Base-by-base conservation (phyloP, 176 grass and related monocot genomes). In the Olyra latifolia region DNA sequence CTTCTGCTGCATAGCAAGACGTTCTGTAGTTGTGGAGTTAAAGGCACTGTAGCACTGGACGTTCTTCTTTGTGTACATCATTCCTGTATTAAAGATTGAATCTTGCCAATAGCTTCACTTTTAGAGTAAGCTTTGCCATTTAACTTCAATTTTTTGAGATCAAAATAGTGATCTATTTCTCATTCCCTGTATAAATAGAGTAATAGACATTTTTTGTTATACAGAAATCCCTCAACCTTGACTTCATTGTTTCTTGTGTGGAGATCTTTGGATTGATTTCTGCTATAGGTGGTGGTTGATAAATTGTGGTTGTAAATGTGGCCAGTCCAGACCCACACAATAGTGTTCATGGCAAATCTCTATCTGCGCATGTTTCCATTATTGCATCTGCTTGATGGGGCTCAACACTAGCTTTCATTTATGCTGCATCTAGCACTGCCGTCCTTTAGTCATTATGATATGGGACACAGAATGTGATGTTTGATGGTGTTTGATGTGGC, bases 361-460 rank as follows among this genome's bases (percentile, higher is more conserved):
- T 69, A 53, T 69, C 28, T 75, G 69, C 22, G 28, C 65, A 76
- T 76, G 62, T 60, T 28, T 62, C 54, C 44, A 69, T 81, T 75
- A 69, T 79, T 55, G 38, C 32, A 65, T 72, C 68, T 72, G 24
- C 46, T 65, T 71, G 17, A 30, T 76, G 78, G 43, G 40, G 43
- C 62, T 80, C 20, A 61, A 39, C 14, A 50, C 58, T 61, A 62
- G n/a, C 46, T 68, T 69, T 28, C 20, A 20, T 76, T 76, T 69
- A 49, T 81, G 53, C 30, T 23, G 44, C 16, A 43, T 76, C 32
- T 76, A 82, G 44, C 43, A 50, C 11, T 62, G 42, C 43, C 69
- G 74, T 76, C 29, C 62, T 79, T 79, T 76, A 71, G 27, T 43
- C 64, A 77, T 71, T 69, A 63, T 76, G 32, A 45, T 39, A 72